Base-by-base conservation (phyloP, 148 eudicot species). In the Beta vulgaris region DNA sequence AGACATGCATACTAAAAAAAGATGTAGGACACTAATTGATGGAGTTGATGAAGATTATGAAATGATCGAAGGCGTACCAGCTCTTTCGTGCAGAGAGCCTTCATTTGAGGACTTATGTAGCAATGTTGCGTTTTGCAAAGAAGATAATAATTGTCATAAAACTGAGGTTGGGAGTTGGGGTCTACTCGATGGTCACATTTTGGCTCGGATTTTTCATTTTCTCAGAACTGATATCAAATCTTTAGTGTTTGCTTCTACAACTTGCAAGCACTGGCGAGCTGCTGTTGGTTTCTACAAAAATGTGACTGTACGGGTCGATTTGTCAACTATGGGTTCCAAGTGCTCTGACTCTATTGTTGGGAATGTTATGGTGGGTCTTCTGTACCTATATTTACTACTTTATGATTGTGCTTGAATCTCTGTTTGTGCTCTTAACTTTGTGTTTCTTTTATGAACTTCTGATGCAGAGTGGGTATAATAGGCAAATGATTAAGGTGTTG, bases 231-330 rank as follows among this genome's bases (percentile, higher is more conserved):
- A 94, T 82, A 37, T 90, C n/a, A 90, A 86, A 74, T 88, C 98
- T 36, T 83, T 94, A 36, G 82, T 84, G 62, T 76, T 84, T 84
- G 90, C 91, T 77, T 77, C 82, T 76, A 85, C 82, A 74, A 92
- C 97, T 80, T 94, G 98, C 80, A 90, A 88, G 82, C 93, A 88
- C 54, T 94, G 98, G 98, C 86, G 93, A 86, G 81, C 87, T 72
- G 89, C 87, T 60, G 87, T 79, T 71, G 86, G 79, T 21, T 84
- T 84, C 72, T 92, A 91, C 88, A 90, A 85, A 81, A 83, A 77
- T 77, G 63, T 90, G 75, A 86, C 83, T 79, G 77, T 79, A 69
- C 87, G 83, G 75, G 88, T 89, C 68, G 93, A 94, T 82, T 81
- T 92, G 77, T 86, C 90, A 39, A 80, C 87, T 68, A 60, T 90